phyloP scores from a whole-genome alignment of 2,329 filamentous ascomycete genomes.

The Cladosporium colombiae region DNA sequence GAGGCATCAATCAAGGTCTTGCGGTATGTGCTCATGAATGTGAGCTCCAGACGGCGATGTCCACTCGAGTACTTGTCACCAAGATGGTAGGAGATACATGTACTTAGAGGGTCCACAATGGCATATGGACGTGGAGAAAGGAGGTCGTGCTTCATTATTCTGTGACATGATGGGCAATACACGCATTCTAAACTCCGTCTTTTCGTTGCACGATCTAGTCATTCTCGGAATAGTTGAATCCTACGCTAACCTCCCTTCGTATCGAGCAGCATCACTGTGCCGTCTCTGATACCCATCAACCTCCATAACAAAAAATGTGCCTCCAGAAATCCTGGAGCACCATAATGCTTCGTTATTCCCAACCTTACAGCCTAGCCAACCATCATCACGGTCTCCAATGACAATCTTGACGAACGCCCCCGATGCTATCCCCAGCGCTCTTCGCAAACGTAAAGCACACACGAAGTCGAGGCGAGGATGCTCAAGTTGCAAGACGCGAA shows the following conservation, averaged over 20 bases:
- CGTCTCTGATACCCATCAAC: background rate
- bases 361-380: background rate
- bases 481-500: conserved; percentile 57
- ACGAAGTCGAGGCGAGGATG: conserved; percentile 58
- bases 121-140: too few relatives aligned
- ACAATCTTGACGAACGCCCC: background rate
- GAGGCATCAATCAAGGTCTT: background rate
- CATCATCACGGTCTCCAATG: background rate
- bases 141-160: background rate
- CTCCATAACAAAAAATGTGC: background rate
- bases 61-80: too few relatives aligned
- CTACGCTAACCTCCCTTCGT: conserved; percentile 17
- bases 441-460: conserved; percentile 40
- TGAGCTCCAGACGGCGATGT: too few relatives aligned
- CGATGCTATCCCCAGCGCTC: background rate
- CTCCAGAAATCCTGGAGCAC: background rate
- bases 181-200: background rate
- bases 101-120: too few relatives aligned
- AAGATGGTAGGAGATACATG: too few relatives aligned
- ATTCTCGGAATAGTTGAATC: background rate
- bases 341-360: background rate
- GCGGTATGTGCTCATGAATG: background rate
- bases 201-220: background rate
- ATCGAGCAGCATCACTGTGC: background rate
- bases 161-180: background rate